Base-by-base conservation (phyloP, 352 stramenopile genomes). In the Phytophthora quininea region DNA sequence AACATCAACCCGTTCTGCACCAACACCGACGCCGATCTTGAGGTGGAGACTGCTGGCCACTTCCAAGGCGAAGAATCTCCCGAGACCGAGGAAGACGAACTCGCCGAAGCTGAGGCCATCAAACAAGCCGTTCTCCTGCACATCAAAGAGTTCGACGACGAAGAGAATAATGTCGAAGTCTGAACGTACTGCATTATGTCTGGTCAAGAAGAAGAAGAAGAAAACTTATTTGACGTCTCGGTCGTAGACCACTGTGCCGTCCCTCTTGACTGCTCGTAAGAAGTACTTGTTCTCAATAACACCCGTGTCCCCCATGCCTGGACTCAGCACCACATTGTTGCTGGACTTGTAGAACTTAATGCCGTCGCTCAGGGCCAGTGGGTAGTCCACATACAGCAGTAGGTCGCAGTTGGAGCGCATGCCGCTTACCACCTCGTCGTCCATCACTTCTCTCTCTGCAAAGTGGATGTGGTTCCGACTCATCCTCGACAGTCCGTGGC, bases 401-500 rank as follows among this genome's bases (percentile, higher is more conserved):
- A 97, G 43, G 46, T 95, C 70, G 54, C 85, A 93, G 52, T 71
- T 86, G 4, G 67, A 56, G 10, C 88, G 77, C 74, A 97, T 92
- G 59, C 88, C 88, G 45, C 88, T 95, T 19, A 95, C 81, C 32
- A 96, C 82, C 3, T 93, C 71, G 3, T 87, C 75, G 48, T 71
- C 66, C 24, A 50, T 58, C 1, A 78, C 62, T 15, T 92, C 81
- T 7, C 58, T 68, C 12, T 91, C 69, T 11, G 88, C 82, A 60
- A 96, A 92, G 62, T 97, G 89, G 29, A 97, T 93, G 54, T 97
- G 89, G 54, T 97, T 97, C 4, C 89, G 75, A 57, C 74, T 67
- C 89, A 97, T 97, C 15, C 87, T 88, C 19, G 67, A 89, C 4
- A 97, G 61, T 0, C 89, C 89, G 0, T 59, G 62, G 12, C 69